Conservation (phyloP, 2,329 filamentous ascomycete species). For the Hymenoscyphus repandus region DNA sequence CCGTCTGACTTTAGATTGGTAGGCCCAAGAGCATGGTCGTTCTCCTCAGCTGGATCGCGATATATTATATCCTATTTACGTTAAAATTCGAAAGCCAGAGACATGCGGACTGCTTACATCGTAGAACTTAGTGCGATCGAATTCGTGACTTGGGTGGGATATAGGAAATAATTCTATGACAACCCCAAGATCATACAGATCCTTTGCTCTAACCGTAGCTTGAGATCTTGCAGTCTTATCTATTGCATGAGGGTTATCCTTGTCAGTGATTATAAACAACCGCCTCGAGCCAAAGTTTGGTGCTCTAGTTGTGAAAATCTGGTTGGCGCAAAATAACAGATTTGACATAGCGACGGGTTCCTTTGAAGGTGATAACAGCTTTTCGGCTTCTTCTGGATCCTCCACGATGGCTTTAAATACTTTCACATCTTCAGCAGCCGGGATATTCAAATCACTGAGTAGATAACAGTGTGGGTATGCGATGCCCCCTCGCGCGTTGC, state of each 20-base stretch:
- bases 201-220: conserved; percentile 83
- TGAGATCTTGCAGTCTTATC: conserved; percentile 70
- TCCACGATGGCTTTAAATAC: conserved; percentile 70
- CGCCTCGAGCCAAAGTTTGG: conserved; percentile 89
- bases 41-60: conserved; percentile 66
- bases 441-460: conserved; percentile 80
- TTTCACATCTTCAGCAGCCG: conserved; percentile 82
- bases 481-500: conserved; percentile 48
- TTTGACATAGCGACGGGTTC: conserved; percentile 78
- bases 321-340: conserved; percentile 89
- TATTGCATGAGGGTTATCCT: conserved; percentile 74
- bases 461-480: conserved; percentile 91
- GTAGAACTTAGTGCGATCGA: conserved; percentile 84
- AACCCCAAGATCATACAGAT: conserved; percentile 89
- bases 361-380: conserved; percentile 63
- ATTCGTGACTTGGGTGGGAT: conserved; percentile 61
- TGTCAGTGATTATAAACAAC: conserved; percentile 93
- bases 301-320: conserved; percentile 91
- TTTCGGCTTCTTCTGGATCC: conserved; percentile 65
- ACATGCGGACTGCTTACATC: conserved; percentile 53
- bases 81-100: conserved; percentile 16
- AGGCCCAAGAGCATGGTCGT: conserved; percentile 51
- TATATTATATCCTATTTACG: conserved; percentile 77
- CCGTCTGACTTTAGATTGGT: conserved; percentile 57
- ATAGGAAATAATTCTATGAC: conserved; percentile 92